These are phyloP conservation scores for Talaromyces funiculosus DNA, from an alignment of 2,329 filamentous ascomycete species.

Conservation along the genomic window DNA sequence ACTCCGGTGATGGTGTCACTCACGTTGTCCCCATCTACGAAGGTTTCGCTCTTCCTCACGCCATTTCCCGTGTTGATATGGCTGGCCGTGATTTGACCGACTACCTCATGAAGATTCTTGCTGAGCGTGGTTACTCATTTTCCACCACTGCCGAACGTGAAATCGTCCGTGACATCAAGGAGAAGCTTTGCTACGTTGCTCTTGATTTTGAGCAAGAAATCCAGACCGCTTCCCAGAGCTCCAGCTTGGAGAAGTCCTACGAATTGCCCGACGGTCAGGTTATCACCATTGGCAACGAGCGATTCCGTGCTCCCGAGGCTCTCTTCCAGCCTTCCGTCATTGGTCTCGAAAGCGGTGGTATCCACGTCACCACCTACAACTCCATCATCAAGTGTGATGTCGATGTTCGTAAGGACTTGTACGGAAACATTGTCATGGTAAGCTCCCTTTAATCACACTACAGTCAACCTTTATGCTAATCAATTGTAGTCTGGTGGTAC, in stretches of 20 bases:
- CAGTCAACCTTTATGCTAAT: conserved; percentile 12
- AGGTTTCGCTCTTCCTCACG: conserved; percentile 99
- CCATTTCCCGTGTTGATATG: conserved; percentile 99
- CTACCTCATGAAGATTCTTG: conserved; percentile 99
- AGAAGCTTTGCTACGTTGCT: conserved; percentile 99
- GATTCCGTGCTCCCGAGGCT: conserved; percentile 98
- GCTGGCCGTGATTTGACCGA: conserved; percentile 99
- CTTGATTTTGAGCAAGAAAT: conserved; percentile 99
- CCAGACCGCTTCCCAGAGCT: conserved; percentile 98
- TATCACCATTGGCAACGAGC: conserved; percentile 99
- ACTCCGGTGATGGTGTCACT: conserved; percentile 99
- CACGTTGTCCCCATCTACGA: conserved; percentile 99
- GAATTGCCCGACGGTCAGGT: conserved; percentile 99
- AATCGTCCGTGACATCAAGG: conserved; percentile 99
- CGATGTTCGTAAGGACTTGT: conserved; percentile 99
- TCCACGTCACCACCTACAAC: conserved; percentile 99
- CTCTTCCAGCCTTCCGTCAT: conserved; percentile 98
- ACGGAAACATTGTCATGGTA: conserved; percentile 99
- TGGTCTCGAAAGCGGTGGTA: conserved; percentile 96
- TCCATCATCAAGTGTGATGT: conserved; percentile 99
- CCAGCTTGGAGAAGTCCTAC: conserved; percentile 98
- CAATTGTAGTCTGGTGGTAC: conserved; percentile 87
- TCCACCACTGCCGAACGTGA: conserved; percentile 99
- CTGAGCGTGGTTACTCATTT: conserved; percentile 99
- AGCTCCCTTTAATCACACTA: conserved; percentile 37